phyloP scores from a whole-genome alignment of 768 basidiomycete species.

The Brasilioporus rufonigricans region DNA sequence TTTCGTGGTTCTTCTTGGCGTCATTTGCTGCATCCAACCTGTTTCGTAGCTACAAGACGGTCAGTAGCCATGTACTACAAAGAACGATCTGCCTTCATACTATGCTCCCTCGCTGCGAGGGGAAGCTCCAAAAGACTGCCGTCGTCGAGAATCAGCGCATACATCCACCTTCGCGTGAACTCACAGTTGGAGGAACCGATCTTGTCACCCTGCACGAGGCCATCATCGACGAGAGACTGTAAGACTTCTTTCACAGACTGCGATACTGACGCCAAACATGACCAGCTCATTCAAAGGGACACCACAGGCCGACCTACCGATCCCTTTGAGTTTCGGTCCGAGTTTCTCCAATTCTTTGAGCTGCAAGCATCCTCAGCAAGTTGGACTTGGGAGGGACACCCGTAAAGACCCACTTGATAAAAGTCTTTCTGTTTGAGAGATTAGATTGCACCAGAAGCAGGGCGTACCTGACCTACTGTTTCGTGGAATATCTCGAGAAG shows the following conservation, averaged over 20 bases:
- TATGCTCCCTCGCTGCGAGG: conserved; percentile 79
- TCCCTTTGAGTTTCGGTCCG: conserved; percentile 86
- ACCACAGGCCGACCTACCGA: conserved; percentile 49
- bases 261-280: conserved; percentile 50
- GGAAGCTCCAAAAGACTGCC: conserved; percentile 94
- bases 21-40: conserved; percentile 52
- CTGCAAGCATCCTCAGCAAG: conserved; percentile 31
- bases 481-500: conserved; percentile 94
- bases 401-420: conserved; percentile 48
- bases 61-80: neutral
- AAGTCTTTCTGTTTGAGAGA: conserved; percentile 66
- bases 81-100: conserved; percentile 37
- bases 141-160: conserved; percentile 19
- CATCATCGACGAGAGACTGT: conserved; percentile 83
- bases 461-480: conserved; percentile 45
- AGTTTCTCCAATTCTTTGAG: conserved; percentile 93
- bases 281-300: neutral
- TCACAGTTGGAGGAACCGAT: conserved; percentile 93
- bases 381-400: neutral
- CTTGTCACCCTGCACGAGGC: conserved; percentile 84
- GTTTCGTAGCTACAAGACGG: conserved; percentile 50
- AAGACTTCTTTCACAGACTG: conserved; percentile 92
- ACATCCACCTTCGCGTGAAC: conserved; percentile 27
- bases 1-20: conserved; percentile 38
- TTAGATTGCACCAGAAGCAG: neutral